A percentile compares a stretch with the other conserved stretches of the same genome.
These are phyloP conservation scores for Kitagawia praeruptora DNA, from an alignment of 129 eudicot species.

Conservation along the genomic window DNA sequence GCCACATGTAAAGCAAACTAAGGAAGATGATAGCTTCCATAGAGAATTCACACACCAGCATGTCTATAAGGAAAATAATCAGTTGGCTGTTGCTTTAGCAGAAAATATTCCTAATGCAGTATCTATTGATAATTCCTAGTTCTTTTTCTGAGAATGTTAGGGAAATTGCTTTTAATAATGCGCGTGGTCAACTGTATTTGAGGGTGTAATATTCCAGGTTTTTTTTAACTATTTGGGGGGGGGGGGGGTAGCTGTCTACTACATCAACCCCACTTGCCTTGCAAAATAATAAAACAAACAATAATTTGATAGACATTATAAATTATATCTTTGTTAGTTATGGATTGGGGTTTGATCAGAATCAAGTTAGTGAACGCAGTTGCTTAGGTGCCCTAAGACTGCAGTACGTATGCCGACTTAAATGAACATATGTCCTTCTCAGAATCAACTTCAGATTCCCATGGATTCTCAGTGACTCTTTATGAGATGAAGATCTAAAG, in stretches of 20 bases:
- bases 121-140: not conserved
- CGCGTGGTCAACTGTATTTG: not conserved
- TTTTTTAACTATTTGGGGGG: not conserved
- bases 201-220: not conserved
- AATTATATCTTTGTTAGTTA: too few relatives aligned
- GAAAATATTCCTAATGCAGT: not conserved
- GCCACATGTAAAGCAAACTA: not conserved
- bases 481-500: too few relatives aligned
- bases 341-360: too few relatives aligned
- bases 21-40: too few relatives aligned
- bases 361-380: too few relatives aligned
- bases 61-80: not conserved
- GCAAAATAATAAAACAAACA: not conserved
- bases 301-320: too few relatives aligned
- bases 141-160: not conserved
- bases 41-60: too few relatives aligned
- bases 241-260: not conserved
- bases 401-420: too few relatives aligned
- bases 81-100: not conserved
- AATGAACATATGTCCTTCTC: too few relatives aligned
- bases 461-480: too few relatives aligned
- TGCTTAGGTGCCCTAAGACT: too few relatives aligned
- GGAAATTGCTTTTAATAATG: not conserved
- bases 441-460: too few relatives aligned
- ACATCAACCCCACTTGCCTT: not conserved